Evolutionary conservation across 164 flowering plant species (phyloP).

Genomic region (Piper betle): DNA sequence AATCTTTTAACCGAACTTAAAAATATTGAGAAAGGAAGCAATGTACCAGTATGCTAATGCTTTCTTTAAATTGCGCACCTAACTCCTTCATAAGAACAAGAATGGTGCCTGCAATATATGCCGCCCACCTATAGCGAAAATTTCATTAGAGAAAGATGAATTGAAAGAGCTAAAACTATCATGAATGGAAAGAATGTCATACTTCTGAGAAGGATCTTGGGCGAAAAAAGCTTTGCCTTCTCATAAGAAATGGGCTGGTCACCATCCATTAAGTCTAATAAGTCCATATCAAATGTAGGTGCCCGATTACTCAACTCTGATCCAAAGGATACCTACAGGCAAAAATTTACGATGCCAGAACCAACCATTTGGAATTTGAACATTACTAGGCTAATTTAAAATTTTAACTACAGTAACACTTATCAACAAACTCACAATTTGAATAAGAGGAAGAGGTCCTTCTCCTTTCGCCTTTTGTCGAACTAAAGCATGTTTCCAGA

Average conservation of each 20-base stretch:
- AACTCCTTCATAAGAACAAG: constrained; percentile 91
- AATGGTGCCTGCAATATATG: constrained; percentile 93
- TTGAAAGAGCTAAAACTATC: neutral
- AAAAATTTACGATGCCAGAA: no score
- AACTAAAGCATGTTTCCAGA: constrained; percentile 94
- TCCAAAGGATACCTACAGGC: constrained; percentile 79
- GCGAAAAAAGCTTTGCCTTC: constrained; percentile 64
- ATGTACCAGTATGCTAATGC: constrained; percentile 80
- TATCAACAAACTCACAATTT: constrained; percentile 50
- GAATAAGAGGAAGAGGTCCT: constrained; percentile 61
- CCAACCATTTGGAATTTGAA: neutral
- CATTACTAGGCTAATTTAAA: neutral
- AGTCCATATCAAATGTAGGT: constrained; percentile 97
- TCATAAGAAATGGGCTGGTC: constrained; percentile 74
- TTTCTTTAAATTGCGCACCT: constrained; percentile 63
- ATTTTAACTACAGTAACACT: no score
- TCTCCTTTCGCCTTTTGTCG: constrained; percentile 58
- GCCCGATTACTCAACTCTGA: constrained; percentile 94
- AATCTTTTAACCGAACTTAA: no score
- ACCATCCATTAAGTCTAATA: constrained; percentile 86
- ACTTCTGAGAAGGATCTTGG: constrained; percentile 96
- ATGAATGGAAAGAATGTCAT: neutral
- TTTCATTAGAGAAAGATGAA: neutral
- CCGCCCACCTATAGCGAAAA: constrained; percentile 75
- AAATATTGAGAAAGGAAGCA: no score